Evolutionary conservation across 176 grass and related monocot genomes (phyloP), one percentile per base, ranked within the genome.

Genomic region (Triticum timopheevii): DNA sequence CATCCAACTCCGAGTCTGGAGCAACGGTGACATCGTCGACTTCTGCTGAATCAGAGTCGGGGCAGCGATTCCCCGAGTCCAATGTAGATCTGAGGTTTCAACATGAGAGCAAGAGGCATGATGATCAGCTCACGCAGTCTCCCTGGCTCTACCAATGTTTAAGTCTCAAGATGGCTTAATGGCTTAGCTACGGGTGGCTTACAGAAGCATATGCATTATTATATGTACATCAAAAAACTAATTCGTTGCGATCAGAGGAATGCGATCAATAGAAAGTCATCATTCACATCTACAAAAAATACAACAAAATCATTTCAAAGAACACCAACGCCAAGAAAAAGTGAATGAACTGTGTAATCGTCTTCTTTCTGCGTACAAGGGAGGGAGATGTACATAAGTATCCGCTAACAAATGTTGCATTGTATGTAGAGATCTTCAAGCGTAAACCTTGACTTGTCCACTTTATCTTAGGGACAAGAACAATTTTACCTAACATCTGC

Each of bases 131-230:
- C 74, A 85, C 85, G 24, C 93, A 93, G 35, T 86, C 86, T 47
- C 78, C 91, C 83, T 95, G 94, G 91, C 87, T 89, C 82, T 86
- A 89, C 69, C 87, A 91, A 78, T 83, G 87, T 87, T 93, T 93
- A 84, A 93, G 87, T 77, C 68, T 95, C 35, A 91, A 95, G 80
- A 87, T 88, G 87, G 80, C 91, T 72, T 93, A 78, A 92, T 67
- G 38, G 16, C 20, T 58, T 87, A 80, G 69, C 17, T 79, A 87
- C 1, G 58, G 44, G 27, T 70, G 67, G 77, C 69, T 80, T 75
- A 87, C 76, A 80, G 11, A 64, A 84, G 62, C 52, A 70, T 61
- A 80, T 15, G 27, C 68, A 63, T 92, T 84, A 76, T 59, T 68
- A 67, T 74, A 50, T 87, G 80, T 92, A 87, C 83, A 79, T 69